Conservation (phyloP, 495 filamentous ascomycete genomes). For the Podospora fimiseda region DNA sequence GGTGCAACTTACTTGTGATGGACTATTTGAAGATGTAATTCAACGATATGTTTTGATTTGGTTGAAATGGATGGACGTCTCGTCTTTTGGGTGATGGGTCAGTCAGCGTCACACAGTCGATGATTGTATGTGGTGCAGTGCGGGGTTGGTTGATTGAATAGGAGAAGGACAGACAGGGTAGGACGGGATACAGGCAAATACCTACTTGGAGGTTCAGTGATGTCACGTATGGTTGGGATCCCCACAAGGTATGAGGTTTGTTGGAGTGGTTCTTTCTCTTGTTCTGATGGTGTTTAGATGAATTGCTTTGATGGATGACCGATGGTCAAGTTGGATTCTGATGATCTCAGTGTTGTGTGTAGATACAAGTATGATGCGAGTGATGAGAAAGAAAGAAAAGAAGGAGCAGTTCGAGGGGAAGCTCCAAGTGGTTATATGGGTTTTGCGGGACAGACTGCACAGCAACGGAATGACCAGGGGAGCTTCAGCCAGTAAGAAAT, state of each 20-base stretch:
- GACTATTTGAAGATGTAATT: neutral
- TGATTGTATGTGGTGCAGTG: slow-evolving; percentile 11
- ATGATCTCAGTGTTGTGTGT: neutral
- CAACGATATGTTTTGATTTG: neutral
- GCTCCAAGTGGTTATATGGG: neutral
- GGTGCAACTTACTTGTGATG: slow-evolving; percentile 25
- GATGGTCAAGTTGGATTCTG: neutral
- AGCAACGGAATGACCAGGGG: neutral
- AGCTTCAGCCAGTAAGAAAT: slow-evolving; percentile 15
- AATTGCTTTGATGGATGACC: neutral
- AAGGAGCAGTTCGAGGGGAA: neutral
- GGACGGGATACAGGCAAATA: neutral
- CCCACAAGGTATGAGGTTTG: neutral
- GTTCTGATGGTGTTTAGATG: neutral
- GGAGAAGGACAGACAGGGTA: neutral
- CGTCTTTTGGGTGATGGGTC: neutral
- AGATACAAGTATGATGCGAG: neutral
- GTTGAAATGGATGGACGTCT: neutral
- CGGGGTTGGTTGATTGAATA: neutral
- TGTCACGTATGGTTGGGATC: slow-evolving; percentile 3
- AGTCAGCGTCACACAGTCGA: slow-evolving; percentile 11
- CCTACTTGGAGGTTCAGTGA: neutral
- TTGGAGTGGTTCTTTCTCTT: no score
- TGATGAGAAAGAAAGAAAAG: neutral
- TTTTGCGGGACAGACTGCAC: neutral